phyloP scores from a whole-genome alignment of 163 green algal genomes.

The Chlamydomonas reinhardtii region DNA sequence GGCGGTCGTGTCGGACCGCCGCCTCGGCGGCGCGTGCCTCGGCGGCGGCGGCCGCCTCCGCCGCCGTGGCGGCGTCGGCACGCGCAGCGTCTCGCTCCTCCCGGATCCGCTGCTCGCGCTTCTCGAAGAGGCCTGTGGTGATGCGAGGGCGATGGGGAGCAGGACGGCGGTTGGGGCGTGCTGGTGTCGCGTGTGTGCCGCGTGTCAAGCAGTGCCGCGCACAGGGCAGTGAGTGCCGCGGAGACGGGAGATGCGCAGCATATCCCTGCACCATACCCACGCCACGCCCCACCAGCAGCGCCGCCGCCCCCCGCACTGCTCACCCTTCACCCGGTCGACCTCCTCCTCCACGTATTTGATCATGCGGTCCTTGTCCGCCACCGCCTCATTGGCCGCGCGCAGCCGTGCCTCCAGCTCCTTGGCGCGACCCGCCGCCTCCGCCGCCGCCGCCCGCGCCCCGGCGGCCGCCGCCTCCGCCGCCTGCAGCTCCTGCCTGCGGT shows the following conservation, averaged over 20 bases:
- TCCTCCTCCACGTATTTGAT: constrained; percentile 84
- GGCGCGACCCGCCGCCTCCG: constrained; percentile 36
- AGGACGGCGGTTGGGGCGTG: too few relatives aligned
- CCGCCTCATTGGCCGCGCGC: constrained; percentile 48
- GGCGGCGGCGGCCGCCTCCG: not conserved
- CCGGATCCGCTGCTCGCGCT: constrained; percentile 73
- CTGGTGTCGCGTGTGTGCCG: too few relatives aligned
- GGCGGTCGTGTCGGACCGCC: not conserved
- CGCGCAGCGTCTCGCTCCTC: constrained; percentile 72
- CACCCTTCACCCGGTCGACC: constrained; percentile 84
- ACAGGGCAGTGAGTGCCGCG: too few relatives aligned
- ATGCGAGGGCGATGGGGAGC: not conserved
- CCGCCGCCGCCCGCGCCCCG: constrained; percentile 7
- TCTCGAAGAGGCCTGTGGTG: constrained; percentile 71
- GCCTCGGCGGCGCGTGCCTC: constrained; percentile 1
- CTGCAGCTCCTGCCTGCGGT: not conserved
- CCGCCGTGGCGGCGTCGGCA: constrained; percentile 33
- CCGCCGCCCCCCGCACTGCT: not conserved
- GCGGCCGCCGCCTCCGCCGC: constrained; percentile 18
- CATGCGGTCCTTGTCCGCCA: constrained; percentile 81
- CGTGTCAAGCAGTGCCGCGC: too few relatives aligned
- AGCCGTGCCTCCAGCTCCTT: constrained; percentile 57
- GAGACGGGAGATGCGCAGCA: too few relatives aligned
- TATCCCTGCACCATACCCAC: too few relatives aligned
- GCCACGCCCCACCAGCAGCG: too few relatives aligned